Percentiles rank a stretch among this genome's conserved stretches.
Conservation (phyloP, 1,284 basidiomycete genomes). For the Fistulina hepatica region DNA sequence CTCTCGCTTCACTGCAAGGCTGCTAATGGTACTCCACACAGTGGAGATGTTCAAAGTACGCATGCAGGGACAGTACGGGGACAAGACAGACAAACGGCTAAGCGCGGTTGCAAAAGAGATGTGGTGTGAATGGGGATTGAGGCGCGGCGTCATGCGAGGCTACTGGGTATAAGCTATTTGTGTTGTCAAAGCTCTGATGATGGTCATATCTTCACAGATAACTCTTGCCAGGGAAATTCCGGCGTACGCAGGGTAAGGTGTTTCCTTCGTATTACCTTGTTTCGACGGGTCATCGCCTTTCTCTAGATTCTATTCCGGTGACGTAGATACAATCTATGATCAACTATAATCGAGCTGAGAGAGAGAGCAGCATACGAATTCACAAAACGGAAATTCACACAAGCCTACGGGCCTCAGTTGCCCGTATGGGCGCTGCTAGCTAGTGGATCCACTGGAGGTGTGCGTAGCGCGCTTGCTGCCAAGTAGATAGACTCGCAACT, state of each 20-base stretch:
- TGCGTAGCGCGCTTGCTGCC: constrained; percentile 29
- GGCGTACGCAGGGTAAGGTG: constrained; percentile 76
- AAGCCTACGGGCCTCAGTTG: constrained; percentile 50
- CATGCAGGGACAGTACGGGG: constrained; percentile 94
- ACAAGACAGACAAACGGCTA: constrained; percentile 65
- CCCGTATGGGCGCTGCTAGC: constrained; percentile 86
- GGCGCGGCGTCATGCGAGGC: constrained; percentile 87
- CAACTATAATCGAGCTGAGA: neutral
- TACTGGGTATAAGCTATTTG: constrained; percentile 69
- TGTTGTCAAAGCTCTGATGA: neutral
- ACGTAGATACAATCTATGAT: neutral
- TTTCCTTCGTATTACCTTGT: neutral
- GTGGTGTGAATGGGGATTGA: constrained; percentile 78
- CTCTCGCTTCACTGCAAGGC: neutral
- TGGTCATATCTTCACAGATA: constrained; percentile 45
- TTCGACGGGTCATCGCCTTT: constrained; percentile 3
- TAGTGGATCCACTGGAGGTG: constrained; percentile 83
- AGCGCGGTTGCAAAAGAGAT: constrained; percentile 66
- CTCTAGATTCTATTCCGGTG: constrained; percentile 65
- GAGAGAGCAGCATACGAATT: constrained; percentile 67
- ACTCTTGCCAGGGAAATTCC: constrained; percentile 90
- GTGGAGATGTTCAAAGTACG: constrained; percentile 89
- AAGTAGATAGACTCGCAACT: neutral
- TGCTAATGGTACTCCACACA: constrained; percentile 18
- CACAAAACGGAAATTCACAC: constrained; percentile 68